phyloP scores from a whole-genome alignment of 2,329 filamentous ascomycete species.

The Clarireedia sp. region DNA sequence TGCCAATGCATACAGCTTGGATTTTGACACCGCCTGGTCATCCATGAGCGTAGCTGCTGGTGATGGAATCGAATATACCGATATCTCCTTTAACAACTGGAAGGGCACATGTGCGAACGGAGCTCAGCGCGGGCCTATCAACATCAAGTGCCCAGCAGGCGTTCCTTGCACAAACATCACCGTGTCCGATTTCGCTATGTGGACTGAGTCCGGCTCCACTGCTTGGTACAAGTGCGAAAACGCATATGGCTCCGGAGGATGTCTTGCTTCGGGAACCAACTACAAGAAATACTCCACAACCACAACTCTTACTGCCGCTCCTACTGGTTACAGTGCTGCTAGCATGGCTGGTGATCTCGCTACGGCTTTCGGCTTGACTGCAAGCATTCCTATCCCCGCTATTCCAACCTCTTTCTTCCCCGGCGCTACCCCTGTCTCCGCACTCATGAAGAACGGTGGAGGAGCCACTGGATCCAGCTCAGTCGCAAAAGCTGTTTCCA shows the following conservation, averaged over 20 bases:
- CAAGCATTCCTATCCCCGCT: constrained; percentile 20
- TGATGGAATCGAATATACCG: constrained; percentile 42
- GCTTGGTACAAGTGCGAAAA: constrained; percentile 40
- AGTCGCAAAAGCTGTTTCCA: not conserved
- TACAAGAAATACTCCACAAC: constrained; percentile 9
- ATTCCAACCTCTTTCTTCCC: constrained; percentile 24
- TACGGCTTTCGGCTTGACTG: constrained; percentile 15
- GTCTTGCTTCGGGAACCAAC: constrained; percentile 20
- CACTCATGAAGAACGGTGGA: constrained; percentile 1
- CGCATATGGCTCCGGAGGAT: constrained; percentile 41
- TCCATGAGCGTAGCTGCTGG: constrained; percentile 39
- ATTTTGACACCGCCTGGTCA: constrained; percentile 45
- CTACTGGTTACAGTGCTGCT: constrained; percentile 10
- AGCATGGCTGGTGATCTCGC: constrained; percentile 16
- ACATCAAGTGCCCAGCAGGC: constrained; percentile 41
- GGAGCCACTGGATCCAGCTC: not conserved
- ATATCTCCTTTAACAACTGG: constrained; percentile 49
- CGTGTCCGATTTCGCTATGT: constrained; percentile 44
- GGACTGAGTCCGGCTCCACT: constrained; percentile 39
- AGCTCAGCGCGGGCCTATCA: constrained; percentile 42
- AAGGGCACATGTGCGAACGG: constrained; percentile 45
- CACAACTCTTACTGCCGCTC: constrained; percentile 9
- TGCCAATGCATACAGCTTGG: constrained; percentile 44
- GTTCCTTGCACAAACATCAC: constrained; percentile 45
- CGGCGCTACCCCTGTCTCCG: constrained; percentile 14